Evolutionary conservation across 1,284 basidiomycete genomes (phyloP).

Genomic region (Trichosporon sp.): DNA sequence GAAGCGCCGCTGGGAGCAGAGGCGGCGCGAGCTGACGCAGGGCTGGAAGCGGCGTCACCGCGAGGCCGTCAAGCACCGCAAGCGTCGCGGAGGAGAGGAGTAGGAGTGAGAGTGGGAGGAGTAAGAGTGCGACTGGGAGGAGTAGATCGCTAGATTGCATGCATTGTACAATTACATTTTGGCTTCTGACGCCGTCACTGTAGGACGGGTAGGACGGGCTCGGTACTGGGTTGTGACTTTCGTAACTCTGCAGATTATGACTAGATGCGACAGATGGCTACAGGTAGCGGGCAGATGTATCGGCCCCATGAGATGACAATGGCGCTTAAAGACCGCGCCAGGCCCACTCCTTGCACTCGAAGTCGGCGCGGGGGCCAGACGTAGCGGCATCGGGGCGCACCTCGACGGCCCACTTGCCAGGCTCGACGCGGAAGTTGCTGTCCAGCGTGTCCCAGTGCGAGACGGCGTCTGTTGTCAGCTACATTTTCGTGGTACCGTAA

Average conservation of each 20-base stretch:
- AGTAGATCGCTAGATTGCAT: background rate
- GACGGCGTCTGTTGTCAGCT: conserved; percentile 42
- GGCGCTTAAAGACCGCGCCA: conserved; percentile 40
- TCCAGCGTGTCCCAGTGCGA: conserved; percentile 55
- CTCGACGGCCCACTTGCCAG: conserved; percentile 47
- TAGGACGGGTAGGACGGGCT: background rate
- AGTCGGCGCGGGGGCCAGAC: conserved; percentile 36
- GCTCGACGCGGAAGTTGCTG: conserved; percentile 46
- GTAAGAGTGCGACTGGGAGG: background rate
- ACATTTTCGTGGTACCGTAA: background rate
- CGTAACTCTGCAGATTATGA: too few species aligned
- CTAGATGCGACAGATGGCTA: too few species aligned
- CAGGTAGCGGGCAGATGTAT: background rate
- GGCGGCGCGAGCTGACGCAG: conserved; percentile 69
- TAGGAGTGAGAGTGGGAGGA: conserved; percentile 40
- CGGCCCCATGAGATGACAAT: background rate
- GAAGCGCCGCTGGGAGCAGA: conserved; percentile 69
- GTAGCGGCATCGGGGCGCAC: conserved; percentile 44
- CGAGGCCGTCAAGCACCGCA: conserved; percentile 72
- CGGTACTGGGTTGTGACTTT: background rate
- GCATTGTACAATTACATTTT: conserved; percentile 13
- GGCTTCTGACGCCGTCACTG: background rate
- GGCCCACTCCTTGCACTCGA: conserved; percentile 41
- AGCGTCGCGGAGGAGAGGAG: conserved; percentile 62
- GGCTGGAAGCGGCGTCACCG: conserved; percentile 78